Evolutionary conservation across 805 yeast genomes (phyloP).

Genomic region (Candida verbasci): DNA sequence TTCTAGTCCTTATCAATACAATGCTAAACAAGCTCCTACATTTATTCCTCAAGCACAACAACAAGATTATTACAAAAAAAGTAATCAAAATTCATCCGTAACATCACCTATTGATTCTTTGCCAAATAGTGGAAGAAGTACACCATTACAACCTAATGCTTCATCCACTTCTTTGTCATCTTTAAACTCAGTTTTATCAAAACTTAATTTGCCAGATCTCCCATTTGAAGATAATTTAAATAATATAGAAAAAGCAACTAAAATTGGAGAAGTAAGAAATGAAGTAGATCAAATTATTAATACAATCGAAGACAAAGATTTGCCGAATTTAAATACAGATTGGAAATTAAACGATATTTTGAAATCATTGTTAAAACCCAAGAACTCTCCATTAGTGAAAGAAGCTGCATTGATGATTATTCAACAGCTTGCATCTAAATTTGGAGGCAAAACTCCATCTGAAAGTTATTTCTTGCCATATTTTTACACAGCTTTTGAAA

Average conservation of each 20-base stretch:
- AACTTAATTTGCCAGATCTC: slow-evolving; percentile 48
- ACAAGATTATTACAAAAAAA: slow-evolving; percentile 6
- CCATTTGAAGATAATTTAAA: slow-evolving; percentile 63
- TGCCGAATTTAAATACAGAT: slow-evolving; percentile 42
- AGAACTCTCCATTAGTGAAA: slow-evolving; percentile 67
- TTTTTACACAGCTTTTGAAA: slow-evolving; percentile 62
- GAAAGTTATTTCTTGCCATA: slow-evolving; percentile 71
- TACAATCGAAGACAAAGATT: slow-evolving; percentile 39
- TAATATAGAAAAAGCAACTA: slow-evolving; percentile 46
- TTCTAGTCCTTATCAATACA: slow-evolving; percentile 4
- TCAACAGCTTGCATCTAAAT: slow-evolving; percentile 52
- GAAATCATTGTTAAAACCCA: slow-evolving; percentile 65
- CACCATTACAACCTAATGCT: slow-evolving; percentile 32
- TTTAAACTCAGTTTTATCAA: slow-evolving; percentile 64
- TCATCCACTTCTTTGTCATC: slow-evolving; percentile 74
- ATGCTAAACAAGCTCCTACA: slow-evolving; percentile 9
- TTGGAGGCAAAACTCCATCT: slow-evolving; percentile 64
- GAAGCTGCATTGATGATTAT: slow-evolving; percentile 71
- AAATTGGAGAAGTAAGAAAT: slow-evolving; percentile 51
- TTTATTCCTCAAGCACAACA: slow-evolving; percentile 7
- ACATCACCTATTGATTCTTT: slow-evolving; percentile 24
- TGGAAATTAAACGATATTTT: slow-evolving; percentile 66
- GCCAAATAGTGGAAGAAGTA: slow-evolving; percentile 33
- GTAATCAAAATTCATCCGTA: slow-evolving; percentile 9
- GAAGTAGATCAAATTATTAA: slow-evolving; percentile 53